Conservation (phyloP, 345 rosid species). For the Populus ilicifolia region DNA sequence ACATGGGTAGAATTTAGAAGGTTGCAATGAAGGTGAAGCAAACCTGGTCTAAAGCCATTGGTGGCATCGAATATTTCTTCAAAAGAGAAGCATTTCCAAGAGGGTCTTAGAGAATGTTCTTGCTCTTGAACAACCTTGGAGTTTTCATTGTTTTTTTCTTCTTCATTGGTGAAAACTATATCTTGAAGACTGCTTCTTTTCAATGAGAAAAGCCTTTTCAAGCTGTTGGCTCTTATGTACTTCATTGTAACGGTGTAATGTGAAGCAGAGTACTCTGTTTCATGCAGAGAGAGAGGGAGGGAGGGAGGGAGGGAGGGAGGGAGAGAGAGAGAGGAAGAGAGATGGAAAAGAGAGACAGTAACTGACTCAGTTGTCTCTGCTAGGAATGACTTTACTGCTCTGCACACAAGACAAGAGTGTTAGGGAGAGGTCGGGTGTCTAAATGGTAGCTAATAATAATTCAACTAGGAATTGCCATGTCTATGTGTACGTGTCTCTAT, state of each 20-base stretch:
- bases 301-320: too few species aligned
- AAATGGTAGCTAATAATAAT: background rate
- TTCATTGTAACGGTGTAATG: slow-evolving; percentile 47
- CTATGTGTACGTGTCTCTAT: too few species aligned
- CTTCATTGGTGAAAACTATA: slow-evolving; percentile 23
- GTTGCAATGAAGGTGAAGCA: background rate
- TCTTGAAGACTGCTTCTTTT: slow-evolving; percentile 60
- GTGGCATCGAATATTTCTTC: slow-evolving; percentile 81
- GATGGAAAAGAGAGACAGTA: background rate
- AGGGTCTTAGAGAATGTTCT: slow-evolving; percentile 50
- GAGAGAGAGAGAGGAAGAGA: too few species aligned
- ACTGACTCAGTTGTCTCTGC: background rate
- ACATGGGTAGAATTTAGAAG: background rate
- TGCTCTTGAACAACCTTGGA: slow-evolving; percentile 28
- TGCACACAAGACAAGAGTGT: background rate
- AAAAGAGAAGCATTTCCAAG: slow-evolving; percentile 90
- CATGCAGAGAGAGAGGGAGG: slow-evolving; percentile 1
- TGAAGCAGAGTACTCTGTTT: slow-evolving; percentile 23
- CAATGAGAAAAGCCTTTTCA: slow-evolving; percentile 74
- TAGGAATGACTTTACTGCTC: background rate
- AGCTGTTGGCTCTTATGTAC: slow-evolving; percentile 71
- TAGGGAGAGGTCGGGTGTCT: background rate
- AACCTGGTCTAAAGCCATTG: slow-evolving; percentile 64
- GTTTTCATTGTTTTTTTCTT: slow-evolving; percentile 18
- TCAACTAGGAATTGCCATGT: background rate